Percentiles rank a stretch among this genome's conserved stretches.
These are phyloP conservation scores for Cylindrotheca closterium DNA, from an alignment of 108 stramenopile genomes.

Conservation along the genomic window DNA sequence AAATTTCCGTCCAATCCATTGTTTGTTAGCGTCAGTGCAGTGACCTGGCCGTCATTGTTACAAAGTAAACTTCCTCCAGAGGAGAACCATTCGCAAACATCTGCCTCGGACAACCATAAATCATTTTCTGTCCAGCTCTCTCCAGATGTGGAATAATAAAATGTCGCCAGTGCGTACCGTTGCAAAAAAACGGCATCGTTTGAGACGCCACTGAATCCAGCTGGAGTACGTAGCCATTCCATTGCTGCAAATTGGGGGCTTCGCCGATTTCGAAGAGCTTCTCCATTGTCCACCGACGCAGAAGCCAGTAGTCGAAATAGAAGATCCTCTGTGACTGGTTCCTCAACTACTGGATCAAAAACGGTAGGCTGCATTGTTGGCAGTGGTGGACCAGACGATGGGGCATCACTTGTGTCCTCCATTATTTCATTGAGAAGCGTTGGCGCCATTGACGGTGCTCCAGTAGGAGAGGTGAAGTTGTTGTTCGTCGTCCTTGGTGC, in stretches of 20 bases:
- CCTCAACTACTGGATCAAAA: constrained; percentile 2
- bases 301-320: constrained; percentile 2
- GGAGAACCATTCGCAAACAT: constrained; percentile 27
- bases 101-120: constrained; percentile 23
- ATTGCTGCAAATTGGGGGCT: constrained; percentile 50
- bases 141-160: constrained; percentile 34
- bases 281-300: constrained; percentile 8
- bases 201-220: constrained; percentile 18
- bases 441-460: background rate
- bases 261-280: constrained; percentile 18
- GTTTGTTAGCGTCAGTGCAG: constrained; percentile 5
- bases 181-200: constrained; percentile 27
- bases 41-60: constrained; percentile 9
- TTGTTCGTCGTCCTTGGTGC: background rate
- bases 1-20: constrained; percentile 22
- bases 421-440: constrained; percentile 1
- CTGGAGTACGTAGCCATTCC: constrained; percentile 29
- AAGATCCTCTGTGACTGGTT: background rate
- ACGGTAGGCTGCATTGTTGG: background rate
- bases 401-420: background rate
- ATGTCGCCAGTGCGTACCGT: constrained; percentile 26
- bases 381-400: background rate
- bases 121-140: constrained; percentile 12
- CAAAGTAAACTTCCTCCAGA: constrained; percentile 29
- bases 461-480: background rate